phyloP scores from a whole-genome alignment of 257 asterid genomes.

The Plantago ovata region DNA sequence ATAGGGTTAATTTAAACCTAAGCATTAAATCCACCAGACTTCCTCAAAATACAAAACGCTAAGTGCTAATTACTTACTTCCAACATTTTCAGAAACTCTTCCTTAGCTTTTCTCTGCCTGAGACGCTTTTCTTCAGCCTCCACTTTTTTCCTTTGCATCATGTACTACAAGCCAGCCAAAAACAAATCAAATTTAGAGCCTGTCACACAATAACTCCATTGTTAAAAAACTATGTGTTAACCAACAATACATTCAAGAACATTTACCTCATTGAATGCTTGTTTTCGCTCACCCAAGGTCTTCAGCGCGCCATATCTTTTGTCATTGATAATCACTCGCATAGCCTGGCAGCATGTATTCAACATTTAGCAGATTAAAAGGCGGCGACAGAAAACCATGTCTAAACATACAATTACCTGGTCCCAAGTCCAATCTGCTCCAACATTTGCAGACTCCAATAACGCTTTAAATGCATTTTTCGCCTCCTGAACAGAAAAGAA shows the following conservation, averaged over 20 bases:
- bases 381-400: constrained; percentile 12
- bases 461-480: constrained; percentile 81
- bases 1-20: constrained; percentile 6
- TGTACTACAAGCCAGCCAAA: constrained; percentile 43
- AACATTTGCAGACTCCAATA: constrained; percentile 84
- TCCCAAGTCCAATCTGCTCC: constrained; percentile 96
- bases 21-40: neutral
- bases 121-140: constrained; percentile 97
- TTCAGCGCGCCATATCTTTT: constrained; percentile 89
- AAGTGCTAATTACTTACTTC: constrained; percentile 61
- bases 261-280: constrained; percentile 94
- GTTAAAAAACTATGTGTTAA: constrained; percentile 6
- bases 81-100: constrained; percentile 85
- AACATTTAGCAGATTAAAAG: constrained; percentile 19
- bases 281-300: constrained; percentile 97
- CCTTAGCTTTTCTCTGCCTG: constrained; percentile 93
- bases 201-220: constrained; percentile 4
- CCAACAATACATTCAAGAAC: constrained; percentile 8
- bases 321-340: constrained; percentile 90
- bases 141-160: constrained; percentile 92
- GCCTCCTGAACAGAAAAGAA: constrained; percentile 63
- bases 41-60: constrained; percentile 10
- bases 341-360: constrained; percentile 53
- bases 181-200: constrained; percentile 15
- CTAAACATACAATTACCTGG: constrained; percentile 52